Evolutionary conservation across 768 basidiomycete species (phyloP), one percentile per base, ranked within the genome.

Genomic region (Podaxis rugospora): DNA sequence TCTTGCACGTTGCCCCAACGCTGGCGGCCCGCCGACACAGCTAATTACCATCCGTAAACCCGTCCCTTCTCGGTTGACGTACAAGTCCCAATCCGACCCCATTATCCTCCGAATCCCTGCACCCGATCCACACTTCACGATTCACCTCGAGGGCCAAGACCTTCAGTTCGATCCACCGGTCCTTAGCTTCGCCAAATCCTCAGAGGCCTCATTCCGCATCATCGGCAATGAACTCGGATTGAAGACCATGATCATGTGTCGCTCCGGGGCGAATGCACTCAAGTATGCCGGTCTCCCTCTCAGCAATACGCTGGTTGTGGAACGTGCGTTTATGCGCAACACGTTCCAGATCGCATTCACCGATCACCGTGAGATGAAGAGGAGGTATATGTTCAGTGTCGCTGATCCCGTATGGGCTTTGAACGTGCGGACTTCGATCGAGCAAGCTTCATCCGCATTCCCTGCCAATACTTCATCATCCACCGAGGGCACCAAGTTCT

Each of bases 381-480:
- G 94, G 65, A 86, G 88, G 68, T 98, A 98, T 75, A 94, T 97
- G 87, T 98, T 97, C 79, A 94, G 92, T 64, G 86, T 97, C 46
- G 85, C 89, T 54, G 92, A 94, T 67, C 82, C 88, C 0, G 78
- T 90, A 40, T 93, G 91, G 91, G 80, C 80, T 0, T 80, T 83
- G 3, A 86, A 83, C 27, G 73, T 93, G 63, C 83, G 83, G 68
- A 83, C 83, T 59, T 83, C 90, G 65, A 86, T 89, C 54, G 88
- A 89, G 52, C 77, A 75, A 25, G 77, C 81, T n/a, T 67, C 72
- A 14, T 70, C 73, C 13, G 47, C 65, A 25, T 76, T 80, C 23
- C 66, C 71, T 16, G 68, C 73, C 13, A 56, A 64, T 39, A 54
- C 69, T n/a, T 57, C 63, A 13, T 66, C 72, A 21, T 67, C 76